phyloP scores from a whole-genome alignment of 108 stramenopile genomes.

The Cyclotella sp. region DNA sequence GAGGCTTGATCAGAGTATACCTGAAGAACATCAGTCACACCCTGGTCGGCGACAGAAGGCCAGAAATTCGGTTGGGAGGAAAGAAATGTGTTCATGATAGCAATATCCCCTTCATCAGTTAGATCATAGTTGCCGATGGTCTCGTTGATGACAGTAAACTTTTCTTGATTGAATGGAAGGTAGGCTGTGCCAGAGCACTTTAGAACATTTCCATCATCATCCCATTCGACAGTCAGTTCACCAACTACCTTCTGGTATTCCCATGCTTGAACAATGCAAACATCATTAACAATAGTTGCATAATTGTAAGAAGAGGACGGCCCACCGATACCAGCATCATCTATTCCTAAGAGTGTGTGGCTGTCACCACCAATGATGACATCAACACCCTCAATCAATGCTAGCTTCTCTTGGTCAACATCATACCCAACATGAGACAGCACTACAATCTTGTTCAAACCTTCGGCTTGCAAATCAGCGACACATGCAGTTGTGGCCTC shows the following conservation, averaged over 20 bases:
- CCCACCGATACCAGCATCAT: constrained; percentile 10
- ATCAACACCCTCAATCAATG: no score
- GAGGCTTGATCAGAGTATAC: constrained; percentile 18
- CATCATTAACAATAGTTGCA: constrained; percentile 39
- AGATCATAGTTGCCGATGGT: constrained; percentile 14
- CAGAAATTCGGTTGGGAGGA: constrained; percentile 12
- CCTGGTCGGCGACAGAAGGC: constrained; percentile 1
- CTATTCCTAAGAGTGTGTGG: constrained; percentile 54
- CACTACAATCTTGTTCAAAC: constrained; percentile 63
- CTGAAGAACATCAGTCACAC: constrained; percentile 23
- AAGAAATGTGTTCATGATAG: constrained; percentile 11
- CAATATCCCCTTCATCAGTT: constrained; percentile 19
- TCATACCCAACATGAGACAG: no score
- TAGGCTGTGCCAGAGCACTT: constrained; percentile 35
- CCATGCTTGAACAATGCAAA: constrained; percentile 63
- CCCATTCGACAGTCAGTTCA: constrained; percentile 41
- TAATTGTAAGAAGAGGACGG: constrained; percentile 20
- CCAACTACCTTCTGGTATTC: constrained; percentile 54
- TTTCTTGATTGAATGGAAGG: constrained; percentile 36
- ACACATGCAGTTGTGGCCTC: constrained; percentile 40
- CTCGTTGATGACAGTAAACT: constrained; percentile 16
- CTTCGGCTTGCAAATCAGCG: constrained; percentile 37
- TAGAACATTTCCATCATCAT: constrained; percentile 50
- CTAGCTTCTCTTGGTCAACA: no score
- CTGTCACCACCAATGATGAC: constrained; percentile 63